Base-by-base conservation (phyloP, 257 asterid species). In the Penstemon eatonii region DNA sequence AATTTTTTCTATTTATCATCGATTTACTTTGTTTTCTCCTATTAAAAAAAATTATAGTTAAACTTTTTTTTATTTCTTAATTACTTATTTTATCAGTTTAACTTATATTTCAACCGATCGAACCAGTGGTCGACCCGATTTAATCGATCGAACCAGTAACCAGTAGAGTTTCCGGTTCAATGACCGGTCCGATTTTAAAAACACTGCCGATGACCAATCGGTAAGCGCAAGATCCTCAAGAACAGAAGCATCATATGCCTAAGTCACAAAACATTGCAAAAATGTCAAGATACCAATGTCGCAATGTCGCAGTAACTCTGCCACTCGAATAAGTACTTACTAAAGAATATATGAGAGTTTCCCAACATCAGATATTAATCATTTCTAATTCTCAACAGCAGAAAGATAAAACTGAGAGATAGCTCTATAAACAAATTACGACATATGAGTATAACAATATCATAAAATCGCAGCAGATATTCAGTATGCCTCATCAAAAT, bases 171-270 rank as follows among this genome's bases (percentile, higher is more conserved):
- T n/a, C n/a, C n/a, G n/a, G n/a, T n/a, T n/a, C n/a, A n/a, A n/a
- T n/a, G n/a, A n/a, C n/a, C n/a, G n/a, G n/a, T n/a, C n/a, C n/a
- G n/a, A n/a, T n/a, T n/a, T n/a, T n/a, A n/a, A n/a, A n/a, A n/a
- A n/a, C n/a, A n/a, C n/a, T n/a, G n/a, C n/a, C 97, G 84, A 62
- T 94, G 99, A 67, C 65, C 51, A 73, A 84, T 89, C 56, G 99
- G 97, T 66, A 94, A 81, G 37, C 93, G 93, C 86, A 67, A 94
- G 99, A 73, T 89, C 94, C 90, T 94, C 95, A 18, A 94, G 91
- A 61, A 86, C 71, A 79, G 94, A 75, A 64, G 91, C 96, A 65
- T 89, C 83, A 56, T 88, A 63, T 67, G 80, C 85, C 96, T 85
- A 69, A 8, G 56, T 45, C 77, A 79, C 52, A 45, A 56, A 79